phyloP scores from a whole-genome alignment of 768 basidiomycete species.

The Phlebiopsis gigantea region DNA sequence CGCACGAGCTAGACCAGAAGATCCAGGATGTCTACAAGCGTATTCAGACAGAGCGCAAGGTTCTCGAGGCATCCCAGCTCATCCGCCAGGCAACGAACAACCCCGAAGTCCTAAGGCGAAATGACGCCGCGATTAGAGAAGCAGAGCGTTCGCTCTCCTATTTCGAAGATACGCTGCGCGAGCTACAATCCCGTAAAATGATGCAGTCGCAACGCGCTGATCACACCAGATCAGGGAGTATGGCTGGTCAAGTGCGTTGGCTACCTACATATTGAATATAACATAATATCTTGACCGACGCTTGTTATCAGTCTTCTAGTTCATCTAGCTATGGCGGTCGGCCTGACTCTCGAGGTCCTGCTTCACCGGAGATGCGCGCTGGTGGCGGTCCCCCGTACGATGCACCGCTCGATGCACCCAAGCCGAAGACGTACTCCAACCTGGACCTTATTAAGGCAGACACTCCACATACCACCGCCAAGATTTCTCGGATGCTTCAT shows the following conservation, averaged over 20 bases:
- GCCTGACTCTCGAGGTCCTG: conserved; percentile 18
- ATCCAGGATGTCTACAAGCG: conserved; percentile 86
- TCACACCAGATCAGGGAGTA: conserved; percentile 47
- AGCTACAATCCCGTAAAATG: conserved; percentile 75
- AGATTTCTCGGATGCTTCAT: conserved; percentile 96
- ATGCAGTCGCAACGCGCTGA: conserved; percentile 50
- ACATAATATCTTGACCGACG: background rate
- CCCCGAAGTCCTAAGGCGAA: conserved; percentile 76
- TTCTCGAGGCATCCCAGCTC: conserved; percentile 78
- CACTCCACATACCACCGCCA: conserved; percentile 91
- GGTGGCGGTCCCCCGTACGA: conserved; percentile 16
- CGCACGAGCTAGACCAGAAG: conserved; percentile 81
- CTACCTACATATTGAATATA: background rate
- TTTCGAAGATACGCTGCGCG: conserved; percentile 80
- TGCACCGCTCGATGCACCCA: conserved; percentile 37
- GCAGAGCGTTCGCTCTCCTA: conserved; percentile 79
- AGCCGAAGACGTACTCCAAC: conserved; percentile 70
- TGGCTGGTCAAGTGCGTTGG: conserved; percentile 16
- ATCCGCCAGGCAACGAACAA: conserved; percentile 81
- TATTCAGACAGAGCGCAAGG: conserved; percentile 90
- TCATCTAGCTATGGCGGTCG: conserved; percentile 11
- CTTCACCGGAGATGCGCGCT: conserved; percentile 21
- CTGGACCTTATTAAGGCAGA: conserved; percentile 96
- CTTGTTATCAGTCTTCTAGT: background rate
- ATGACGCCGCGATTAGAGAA: conserved; percentile 83